Evolutionary conservation across 306 rosid genomes (phyloP).

Genomic region (Alnus glutinosa): DNA sequence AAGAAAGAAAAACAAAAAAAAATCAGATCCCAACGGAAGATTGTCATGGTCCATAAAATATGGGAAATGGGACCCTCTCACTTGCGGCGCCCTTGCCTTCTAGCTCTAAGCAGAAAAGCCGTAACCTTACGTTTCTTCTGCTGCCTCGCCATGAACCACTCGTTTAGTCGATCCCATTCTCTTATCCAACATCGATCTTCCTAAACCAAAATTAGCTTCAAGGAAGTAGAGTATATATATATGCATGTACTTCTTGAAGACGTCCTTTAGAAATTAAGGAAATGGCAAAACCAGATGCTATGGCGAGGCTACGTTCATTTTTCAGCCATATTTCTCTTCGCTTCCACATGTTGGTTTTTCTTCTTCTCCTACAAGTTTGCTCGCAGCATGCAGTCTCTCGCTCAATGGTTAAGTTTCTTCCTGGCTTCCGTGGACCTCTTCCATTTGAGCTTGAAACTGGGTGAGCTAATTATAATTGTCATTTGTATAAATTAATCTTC

Average conservation of each 20-base stretch:
- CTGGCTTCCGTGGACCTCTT: conserved; percentile 69
- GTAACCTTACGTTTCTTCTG: neutral
- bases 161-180: neutral
- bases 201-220: neutral
- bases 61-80: too few relatives aligned
- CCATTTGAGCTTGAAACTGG: conserved; percentile 71
- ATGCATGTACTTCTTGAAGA: neutral
- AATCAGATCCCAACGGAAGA: too few relatives aligned
- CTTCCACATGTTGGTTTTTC: conserved; percentile 2
- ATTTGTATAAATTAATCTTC: neutral
- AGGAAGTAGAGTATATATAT: neutral
- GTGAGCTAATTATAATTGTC: conserved; percentile 20
- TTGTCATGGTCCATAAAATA: too few relatives aligned
- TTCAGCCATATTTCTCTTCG: neutral
- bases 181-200: neutral
- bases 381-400: conserved; percentile 23
- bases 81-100: too few relatives aligned
- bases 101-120: neutral
- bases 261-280: neutral
- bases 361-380: conserved; percentile 6
- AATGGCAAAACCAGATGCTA: neutral
- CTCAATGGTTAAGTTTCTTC: conserved; percentile 45
- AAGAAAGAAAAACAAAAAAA: too few relatives aligned
- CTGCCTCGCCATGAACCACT: neutral
- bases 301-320: neutral